Conservation (phyloP, 306 rosid species). For the Acacia crassicarpa region DNA sequence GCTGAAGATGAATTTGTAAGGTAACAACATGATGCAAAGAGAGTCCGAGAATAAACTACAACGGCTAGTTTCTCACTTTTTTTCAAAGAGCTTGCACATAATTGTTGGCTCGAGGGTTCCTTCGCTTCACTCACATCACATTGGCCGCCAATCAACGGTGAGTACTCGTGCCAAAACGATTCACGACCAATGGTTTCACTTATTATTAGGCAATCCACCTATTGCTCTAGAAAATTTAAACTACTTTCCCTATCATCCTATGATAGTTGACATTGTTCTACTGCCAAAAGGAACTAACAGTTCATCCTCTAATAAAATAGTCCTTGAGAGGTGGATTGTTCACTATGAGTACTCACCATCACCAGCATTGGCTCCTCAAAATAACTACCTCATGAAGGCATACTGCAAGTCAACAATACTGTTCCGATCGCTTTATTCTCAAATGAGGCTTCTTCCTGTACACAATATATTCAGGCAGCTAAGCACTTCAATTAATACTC, state of each 20-base stretch:
- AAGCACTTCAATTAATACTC: slow-evolving; percentile 43
- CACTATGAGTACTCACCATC: slow-evolving; percentile 60
- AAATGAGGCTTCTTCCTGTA: slow-evolving; percentile 81
- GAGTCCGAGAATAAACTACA: slow-evolving; percentile 26
- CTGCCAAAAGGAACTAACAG: slow-evolving; percentile 48
- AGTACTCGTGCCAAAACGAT: slow-evolving; percentile 53
- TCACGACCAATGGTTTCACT: slow-evolving; percentile 76
- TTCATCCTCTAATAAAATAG: slow-evolving; percentile 54
- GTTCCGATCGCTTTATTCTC: slow-evolving; percentile 64
- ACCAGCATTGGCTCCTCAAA: neutral
- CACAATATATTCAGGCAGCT: slow-evolving; percentile 61
- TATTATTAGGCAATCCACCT: slow-evolving; percentile 69
- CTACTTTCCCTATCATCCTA: slow-evolving; percentile 69
- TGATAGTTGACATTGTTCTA: slow-evolving; percentile 73
- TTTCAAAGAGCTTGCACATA: slow-evolving; percentile 66
- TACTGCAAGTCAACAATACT: slow-evolving; percentile 69
- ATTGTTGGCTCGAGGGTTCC: slow-evolving; percentile 76
- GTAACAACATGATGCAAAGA: slow-evolving; percentile 45
- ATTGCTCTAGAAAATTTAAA: slow-evolving; percentile 61
- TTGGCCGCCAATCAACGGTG: slow-evolving; percentile 40
- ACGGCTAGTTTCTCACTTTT: slow-evolving; percentile 49
- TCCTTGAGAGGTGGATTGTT: slow-evolving; percentile 85
- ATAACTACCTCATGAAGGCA: slow-evolving; percentile 42
- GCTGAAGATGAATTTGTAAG: slow-evolving; percentile 59
- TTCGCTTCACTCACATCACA: slow-evolving; percentile 46